These are phyloP conservation scores for Colletotrichum camelliae DNA, from an alignment of 2,329 filamentous ascomycete species.

Conservation along the genomic window DNA sequence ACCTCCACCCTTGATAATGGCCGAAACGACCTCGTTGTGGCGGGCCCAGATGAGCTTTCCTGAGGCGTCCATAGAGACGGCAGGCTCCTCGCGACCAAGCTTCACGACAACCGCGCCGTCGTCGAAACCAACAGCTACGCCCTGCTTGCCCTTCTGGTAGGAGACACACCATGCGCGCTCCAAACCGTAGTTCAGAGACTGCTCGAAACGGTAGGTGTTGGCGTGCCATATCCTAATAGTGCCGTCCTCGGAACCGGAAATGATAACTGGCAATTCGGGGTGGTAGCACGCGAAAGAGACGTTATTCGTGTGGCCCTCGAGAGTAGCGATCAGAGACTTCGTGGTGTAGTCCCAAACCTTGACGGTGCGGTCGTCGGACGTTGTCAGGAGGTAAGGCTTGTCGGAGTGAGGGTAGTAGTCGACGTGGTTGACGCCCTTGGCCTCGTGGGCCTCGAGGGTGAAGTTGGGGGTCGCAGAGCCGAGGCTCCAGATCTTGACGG, in stretches of 20 bases:
- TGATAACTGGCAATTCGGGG: conserved; percentile 94
- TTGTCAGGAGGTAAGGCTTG: conserved; percentile 90
- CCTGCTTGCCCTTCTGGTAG: conserved; percentile 93
- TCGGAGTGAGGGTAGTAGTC: conserved; percentile 83
- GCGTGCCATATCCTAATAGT: conserved; percentile 99
- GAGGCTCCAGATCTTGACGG: conserved; percentile 97
- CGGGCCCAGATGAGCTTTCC: conserved; percentile 97
- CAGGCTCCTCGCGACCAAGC: conserved; percentile 95
- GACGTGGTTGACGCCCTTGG: conserved; percentile 97
- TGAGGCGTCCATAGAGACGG: conserved; percentile 94
- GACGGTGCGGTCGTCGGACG: conserved; percentile 81
- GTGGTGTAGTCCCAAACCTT: conserved; percentile 99
- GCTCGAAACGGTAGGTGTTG: conserved; percentile 95
- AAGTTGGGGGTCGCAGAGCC: conserved; percentile 95
- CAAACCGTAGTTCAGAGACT: conserved; percentile 93
- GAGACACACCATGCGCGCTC: conserved; percentile 98
- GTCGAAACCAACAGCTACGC: conserved; percentile 94
- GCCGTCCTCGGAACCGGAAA: conserved; percentile 96
- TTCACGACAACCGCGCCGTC: conserved; percentile 98
- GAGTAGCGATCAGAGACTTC: conserved; percentile 93
- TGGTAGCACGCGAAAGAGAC: conserved; percentile 99
- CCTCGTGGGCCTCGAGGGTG: conserved; percentile 95
- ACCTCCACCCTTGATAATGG: conserved; percentile 90
- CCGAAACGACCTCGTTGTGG: conserved; percentile 93
- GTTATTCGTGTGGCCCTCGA: conserved; percentile 97